A percentile compares a stretch with the other conserved stretches of the same genome.
Evolutionary conservation across 2,329 filamentous ascomycete genomes (phyloP).

Genomic region (Cyclaneusma minus): DNA sequence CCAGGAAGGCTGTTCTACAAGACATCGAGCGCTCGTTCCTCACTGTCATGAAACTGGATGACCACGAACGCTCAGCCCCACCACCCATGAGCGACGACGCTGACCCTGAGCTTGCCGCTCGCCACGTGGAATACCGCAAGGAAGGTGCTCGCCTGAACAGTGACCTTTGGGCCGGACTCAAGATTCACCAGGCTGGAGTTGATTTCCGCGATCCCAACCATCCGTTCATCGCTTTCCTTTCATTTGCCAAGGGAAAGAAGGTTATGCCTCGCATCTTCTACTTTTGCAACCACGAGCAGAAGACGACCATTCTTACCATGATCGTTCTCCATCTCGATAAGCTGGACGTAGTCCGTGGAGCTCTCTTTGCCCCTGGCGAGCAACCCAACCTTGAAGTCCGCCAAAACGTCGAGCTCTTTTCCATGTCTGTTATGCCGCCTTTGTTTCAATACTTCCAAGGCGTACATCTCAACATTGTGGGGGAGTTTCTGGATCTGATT

Average conservation of each 20-base stretch:
- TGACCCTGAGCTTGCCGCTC: conserved; percentile 53
- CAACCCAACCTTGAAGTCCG: conserved; percentile 63
- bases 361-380: conserved; percentile 59
- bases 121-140: conserved; percentile 67
- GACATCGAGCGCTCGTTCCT: conserved; percentile 84
- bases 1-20: conserved; percentile 68
- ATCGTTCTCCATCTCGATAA: conserved; percentile 87
- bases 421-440: conserved; percentile 73
- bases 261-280: conserved; percentile 89
- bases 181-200: conserved; percentile 84
- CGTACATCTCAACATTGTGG: conserved; percentile 78
- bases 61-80: conserved; percentile 72
- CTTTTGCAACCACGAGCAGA: conserved; percentile 81
- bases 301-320: conserved; percentile 89
- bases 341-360: conserved; percentile 75
- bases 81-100: conserved; percentile 44
- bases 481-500: conserved; percentile 75
- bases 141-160: conserved; percentile 56
- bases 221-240: conserved; percentile 91
- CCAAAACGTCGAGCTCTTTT: conserved; percentile 88
- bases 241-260: conserved; percentile 91
- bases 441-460: conserved; percentile 85
- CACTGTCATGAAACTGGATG: conserved; percentile 84
- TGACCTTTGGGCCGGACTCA: conserved; percentile 72
- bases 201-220: conserved; percentile 54